These are phyloP conservation scores for Zygosaccharomyces pseudorouxii DNA, from an alignment of 805 yeast genomes.

Conservation along the genomic window DNA sequence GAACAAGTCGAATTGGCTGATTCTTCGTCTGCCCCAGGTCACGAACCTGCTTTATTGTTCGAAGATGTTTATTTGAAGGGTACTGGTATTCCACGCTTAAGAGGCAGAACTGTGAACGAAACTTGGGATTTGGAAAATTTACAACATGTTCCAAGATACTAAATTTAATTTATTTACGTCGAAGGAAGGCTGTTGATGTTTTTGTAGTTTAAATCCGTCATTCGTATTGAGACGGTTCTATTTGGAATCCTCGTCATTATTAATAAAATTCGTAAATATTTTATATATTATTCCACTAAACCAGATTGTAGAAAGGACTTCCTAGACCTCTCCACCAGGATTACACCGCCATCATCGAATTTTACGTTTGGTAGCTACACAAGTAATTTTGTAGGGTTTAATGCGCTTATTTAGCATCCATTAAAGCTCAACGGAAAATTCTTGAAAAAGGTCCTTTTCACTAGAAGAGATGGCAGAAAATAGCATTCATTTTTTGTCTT, in stretches of 20 bases:
- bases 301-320: not conserved
- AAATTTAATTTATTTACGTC: not conserved
- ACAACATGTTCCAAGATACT: constrained; percentile 4
- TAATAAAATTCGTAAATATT: constrained; percentile 2
- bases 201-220: no score
- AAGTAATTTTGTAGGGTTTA: no score
- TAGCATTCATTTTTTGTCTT: no score
- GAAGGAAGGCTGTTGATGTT: no score
- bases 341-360: no score
- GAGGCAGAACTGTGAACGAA: constrained; percentile 97
- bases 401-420: no score
- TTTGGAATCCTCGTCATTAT: not conserved
- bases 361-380: not conserved
- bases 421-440: no score
- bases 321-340: not conserved
- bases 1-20: constrained; percentile 93
- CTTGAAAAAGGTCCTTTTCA: no score
- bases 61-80: constrained; percentile 97
- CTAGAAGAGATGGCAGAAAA: no score
- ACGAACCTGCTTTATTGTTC: constrained; percentile 87
- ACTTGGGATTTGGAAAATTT: constrained; percentile 70
- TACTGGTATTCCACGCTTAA: constrained; percentile 81
- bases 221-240: not conserved
- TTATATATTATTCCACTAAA: not conserved
- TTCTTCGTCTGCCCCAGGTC: constrained; percentile 91